These are phyloP conservation scores for Nissolia schottii DNA, from an alignment of 306 rosid genomes.

Conservation along the genomic window DNA sequence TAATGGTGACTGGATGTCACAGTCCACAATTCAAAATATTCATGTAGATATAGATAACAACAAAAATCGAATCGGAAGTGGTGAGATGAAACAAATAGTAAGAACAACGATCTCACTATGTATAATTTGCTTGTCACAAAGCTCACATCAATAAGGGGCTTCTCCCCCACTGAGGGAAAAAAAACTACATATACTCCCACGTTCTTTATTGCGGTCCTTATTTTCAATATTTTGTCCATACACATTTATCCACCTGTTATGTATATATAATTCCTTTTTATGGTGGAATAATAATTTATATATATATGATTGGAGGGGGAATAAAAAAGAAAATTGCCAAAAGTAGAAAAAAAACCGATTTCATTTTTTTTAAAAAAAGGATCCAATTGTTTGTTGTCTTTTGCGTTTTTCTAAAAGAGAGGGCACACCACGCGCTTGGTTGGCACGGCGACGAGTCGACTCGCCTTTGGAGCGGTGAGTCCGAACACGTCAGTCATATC, in stretches of 20 bases:
- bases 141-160: neutral
- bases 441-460: conserved; percentile 73
- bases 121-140: neutral
- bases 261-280: neutral
- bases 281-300: no score
- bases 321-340: neutral
- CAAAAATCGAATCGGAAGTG: neutral
- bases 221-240: neutral
- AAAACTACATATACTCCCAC: neutral
- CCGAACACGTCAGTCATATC: conserved; percentile 81
- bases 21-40: no score
- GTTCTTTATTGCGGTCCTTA: neutral
- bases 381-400: neutral
- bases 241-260: neutral
- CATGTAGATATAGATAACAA: no score
- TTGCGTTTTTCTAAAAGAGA: conserved; percentile 12
- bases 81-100: neutral
- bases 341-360: neutral
- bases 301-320: neutral
- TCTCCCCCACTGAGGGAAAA: neutral
- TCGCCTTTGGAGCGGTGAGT: conserved; percentile 86
- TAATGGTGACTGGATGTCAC: no score
- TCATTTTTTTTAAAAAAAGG: no score
- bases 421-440: conserved; percentile 52
- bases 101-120: neutral